Conservation (phyloP, 2,329 filamentous ascomycete species). For the Claviceps cyperi region DNA sequence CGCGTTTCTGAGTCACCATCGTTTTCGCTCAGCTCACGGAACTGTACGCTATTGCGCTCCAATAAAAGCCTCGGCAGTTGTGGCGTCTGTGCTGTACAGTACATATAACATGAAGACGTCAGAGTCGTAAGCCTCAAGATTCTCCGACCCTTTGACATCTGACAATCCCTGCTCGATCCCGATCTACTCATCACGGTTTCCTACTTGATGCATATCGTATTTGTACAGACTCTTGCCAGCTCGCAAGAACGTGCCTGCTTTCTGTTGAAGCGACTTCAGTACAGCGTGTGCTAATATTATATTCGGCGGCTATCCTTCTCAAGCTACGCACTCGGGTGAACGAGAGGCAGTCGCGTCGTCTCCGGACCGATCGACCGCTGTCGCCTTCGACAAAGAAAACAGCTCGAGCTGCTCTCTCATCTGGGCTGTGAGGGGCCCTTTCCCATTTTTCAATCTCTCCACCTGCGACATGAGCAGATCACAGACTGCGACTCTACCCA, state of each 20-base stretch:
- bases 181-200: not conserved
- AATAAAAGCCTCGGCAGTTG: conserved; percentile 1
- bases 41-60: not conserved
- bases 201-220: not conserved
- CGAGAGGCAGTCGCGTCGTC: not conserved
- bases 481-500: conserved; percentile 42
- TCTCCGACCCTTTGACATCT: not conserved
- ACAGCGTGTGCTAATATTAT: no score
- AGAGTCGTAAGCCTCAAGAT: not conserved
- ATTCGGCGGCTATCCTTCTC: no score
- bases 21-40: not conserved
- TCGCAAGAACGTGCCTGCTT: not conserved
- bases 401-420: not conserved
- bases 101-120: not conserved
- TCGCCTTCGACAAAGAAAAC: not conserved
- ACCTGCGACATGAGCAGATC: conserved; percentile 23
- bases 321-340: no score
- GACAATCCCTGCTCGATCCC: not conserved
- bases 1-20: not conserved
- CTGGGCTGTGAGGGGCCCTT: not conserved
- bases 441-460: not conserved
- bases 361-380: not conserved
- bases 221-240: not conserved
- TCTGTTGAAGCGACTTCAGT: no score
- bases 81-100: not conserved